Conservation (phyloP, 129 eudicot species). For the Flaveria ramosissima region DNA sequence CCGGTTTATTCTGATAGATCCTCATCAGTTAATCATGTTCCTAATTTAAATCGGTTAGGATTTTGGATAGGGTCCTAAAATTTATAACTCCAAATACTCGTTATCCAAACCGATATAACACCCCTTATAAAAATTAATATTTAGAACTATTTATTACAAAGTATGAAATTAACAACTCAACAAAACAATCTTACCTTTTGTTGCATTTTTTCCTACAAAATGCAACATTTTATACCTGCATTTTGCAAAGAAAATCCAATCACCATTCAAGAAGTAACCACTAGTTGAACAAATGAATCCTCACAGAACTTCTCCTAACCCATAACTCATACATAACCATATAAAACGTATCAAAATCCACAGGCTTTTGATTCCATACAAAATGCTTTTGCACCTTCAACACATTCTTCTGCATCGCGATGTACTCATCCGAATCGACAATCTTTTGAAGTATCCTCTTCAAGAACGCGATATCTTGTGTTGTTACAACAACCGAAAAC, state of each 20-base stretch:
- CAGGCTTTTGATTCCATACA: constrained; percentile 64
- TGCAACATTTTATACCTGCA: not conserved
- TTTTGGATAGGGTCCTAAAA: no score
- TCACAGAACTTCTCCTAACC: constrained; percentile 60
- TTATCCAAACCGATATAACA: no score
- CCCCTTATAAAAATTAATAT: no score
- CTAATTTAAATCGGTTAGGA: no score
- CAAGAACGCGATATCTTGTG: constrained; percentile 55
- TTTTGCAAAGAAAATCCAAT: not conserved
- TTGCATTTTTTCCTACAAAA: no score
- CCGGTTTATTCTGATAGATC: no score
- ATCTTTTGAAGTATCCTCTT: constrained; percentile 55
- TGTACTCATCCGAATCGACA: constrained; percentile 43
- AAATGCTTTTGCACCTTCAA: constrained; percentile 69
- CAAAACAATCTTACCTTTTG: no score
- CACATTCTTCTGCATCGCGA: constrained; percentile 53
- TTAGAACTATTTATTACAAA: no score
- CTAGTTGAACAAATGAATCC: constrained; percentile 32
- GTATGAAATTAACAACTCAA: no score
- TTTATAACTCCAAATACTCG: no score
- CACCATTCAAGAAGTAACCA: not conserved
- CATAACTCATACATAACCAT: constrained; percentile 86
- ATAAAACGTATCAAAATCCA: constrained; percentile 76
- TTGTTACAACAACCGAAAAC: constrained; percentile 60
- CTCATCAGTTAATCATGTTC: no score